phyloP scores from a whole-genome alignment of 2,329 filamentous ascomycete genomes.

The Botryosphaeria dothidea region DNA sequence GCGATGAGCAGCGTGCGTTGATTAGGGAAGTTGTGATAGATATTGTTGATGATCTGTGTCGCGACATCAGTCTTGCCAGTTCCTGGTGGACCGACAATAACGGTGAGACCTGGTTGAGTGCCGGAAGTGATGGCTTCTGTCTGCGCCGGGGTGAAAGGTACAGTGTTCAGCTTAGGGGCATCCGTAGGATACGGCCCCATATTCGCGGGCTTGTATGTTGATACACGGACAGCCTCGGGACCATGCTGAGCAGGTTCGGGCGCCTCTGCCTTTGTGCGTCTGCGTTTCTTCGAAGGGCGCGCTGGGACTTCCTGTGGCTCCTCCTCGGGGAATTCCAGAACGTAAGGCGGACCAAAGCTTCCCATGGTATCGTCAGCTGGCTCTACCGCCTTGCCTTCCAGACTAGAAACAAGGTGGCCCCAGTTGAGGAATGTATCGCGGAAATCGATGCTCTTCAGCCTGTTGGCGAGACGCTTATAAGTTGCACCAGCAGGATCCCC shows the following conservation, averaged over 20 bases:
- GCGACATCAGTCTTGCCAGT: constrained; percentile 99
- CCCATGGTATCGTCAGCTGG: constrained; percentile 69
- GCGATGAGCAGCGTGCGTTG: constrained; percentile 91
- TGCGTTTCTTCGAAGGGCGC: constrained; percentile 60
- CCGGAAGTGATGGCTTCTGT: constrained; percentile 92
- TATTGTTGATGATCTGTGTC: constrained; percentile 97
- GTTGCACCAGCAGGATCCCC: constrained; percentile 87
- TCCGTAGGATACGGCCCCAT: constrained; percentile 88
- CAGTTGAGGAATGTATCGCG: constrained; percentile 94
- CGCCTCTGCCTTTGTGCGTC: constrained; percentile 38
- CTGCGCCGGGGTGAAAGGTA: constrained; percentile 89
- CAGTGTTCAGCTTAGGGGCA: constrained; percentile 74
- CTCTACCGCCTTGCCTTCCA: constrained; percentile 85
- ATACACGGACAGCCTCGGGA: constrained; percentile 73
- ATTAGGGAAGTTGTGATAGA: constrained; percentile 95
- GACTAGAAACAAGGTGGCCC: constrained; percentile 87
- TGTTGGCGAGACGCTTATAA: constrained; percentile 79
- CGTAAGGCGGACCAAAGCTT: constrained; percentile 84
- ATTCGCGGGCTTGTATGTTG: constrained; percentile 86
- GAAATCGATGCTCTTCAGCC: constrained; percentile 79
- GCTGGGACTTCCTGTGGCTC: constrained; percentile 40
- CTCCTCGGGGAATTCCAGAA: constrained; percentile 64
- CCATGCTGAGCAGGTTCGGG: constrained; percentile 52
- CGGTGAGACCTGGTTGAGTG: constrained; percentile 87
- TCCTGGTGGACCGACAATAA: constrained; percentile 92